Evolutionary conservation across 495 filamentous ascomycete species (phyloP), one percentile per base, ranked within the genome.

Genomic region (Aspergillus asperescens): DNA sequence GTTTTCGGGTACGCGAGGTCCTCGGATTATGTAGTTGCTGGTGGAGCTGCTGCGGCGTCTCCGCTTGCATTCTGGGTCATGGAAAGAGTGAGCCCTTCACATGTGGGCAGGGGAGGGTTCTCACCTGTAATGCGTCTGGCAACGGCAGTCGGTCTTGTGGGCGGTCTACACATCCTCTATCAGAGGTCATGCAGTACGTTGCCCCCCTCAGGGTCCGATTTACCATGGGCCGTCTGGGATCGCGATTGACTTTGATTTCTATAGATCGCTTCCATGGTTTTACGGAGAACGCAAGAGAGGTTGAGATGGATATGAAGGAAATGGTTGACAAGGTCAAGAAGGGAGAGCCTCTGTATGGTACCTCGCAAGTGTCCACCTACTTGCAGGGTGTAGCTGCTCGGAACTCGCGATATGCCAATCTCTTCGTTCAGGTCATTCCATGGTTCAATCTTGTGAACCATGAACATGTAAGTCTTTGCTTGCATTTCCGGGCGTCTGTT

Each of bases 391-490:
- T 96, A 19, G 92, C 94, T 40, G 81, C 88, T 25, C 78, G 93
- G 54, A 96, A 97, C 72, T 96, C 90, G 28, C 78, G 93, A 64
- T 96, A 96, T 75, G 82, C 88, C 24, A 83, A 85, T 24, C 75
- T 93, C 15, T 94, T 89, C 62, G 71, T 87, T 39, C 85, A 89
- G 61, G 80, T 93, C 35, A 62, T 98, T 25, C 93, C 93, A 16
- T 96, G 89, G 93, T 88, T 94, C 76, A 98, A 98, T 75, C 81
- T 96, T 69, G 92, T 96, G 55, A 96, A 98, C 68, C 93, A 98
- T 73, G 85, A 82, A 60, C 89, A 86, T 70, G 83, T 85, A 65
- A 61, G 42, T 57, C n/a, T n/a, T 20, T n/a, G 10, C 28, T 24
- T 27, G 16, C 18, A 34, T 20, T 24, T 23, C 15, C n/a, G 5